Base-by-base conservation (phyloP, 495 filamentous ascomycete genomes). In the Apiosordaria backusii region DNA sequence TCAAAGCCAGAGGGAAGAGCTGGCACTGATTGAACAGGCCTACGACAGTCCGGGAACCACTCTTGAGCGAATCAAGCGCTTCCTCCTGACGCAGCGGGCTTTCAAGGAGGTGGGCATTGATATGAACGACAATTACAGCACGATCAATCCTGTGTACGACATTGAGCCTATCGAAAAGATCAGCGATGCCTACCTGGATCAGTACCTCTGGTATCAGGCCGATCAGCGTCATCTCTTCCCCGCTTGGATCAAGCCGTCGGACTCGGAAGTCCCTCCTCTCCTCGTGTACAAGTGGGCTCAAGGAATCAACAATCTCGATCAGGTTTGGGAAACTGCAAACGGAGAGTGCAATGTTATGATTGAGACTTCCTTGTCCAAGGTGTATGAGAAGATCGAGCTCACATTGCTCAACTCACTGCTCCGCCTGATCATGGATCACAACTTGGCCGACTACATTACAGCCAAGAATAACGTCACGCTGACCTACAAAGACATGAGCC, bases 401-500 rank as follows among this genome's bases (percentile, higher is more conserved):
- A 98, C 96, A 1, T 81, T 99, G 63, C 83, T 99, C 66, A 98
- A 99, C 80, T 89, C 94, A 61, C 83, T 99, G 53, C 83, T 98
- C 57, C 87, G 96, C 29, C 80, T 99, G 70, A 97, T 99, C 76
- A 99, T 99, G 96, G 96, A 99, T 71, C 96, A 98, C 83, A 99
- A 99, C 78, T 78, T 99, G 74, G 96, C 96, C 5, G 96, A 99
- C 76, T 99, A 99, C 78, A 99, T 99, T 76, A 96, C 93, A 13
- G 92, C 93, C 4, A 99, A 99, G 86, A 99, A 99, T 81, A 99
- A 99, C 74, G 96, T 99, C 18, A 93, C 97, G 71, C 85, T 99
- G 63, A 97, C 94, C 69, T 99, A 99, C 80, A 99, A 99, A 81
- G 96, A 99, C 72, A 99, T 99, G 96, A 98, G 97, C 73, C 96